phyloP scores from a whole-genome alignment of 495 filamentous ascomycete species.

The Peziza echinospora region DNA sequence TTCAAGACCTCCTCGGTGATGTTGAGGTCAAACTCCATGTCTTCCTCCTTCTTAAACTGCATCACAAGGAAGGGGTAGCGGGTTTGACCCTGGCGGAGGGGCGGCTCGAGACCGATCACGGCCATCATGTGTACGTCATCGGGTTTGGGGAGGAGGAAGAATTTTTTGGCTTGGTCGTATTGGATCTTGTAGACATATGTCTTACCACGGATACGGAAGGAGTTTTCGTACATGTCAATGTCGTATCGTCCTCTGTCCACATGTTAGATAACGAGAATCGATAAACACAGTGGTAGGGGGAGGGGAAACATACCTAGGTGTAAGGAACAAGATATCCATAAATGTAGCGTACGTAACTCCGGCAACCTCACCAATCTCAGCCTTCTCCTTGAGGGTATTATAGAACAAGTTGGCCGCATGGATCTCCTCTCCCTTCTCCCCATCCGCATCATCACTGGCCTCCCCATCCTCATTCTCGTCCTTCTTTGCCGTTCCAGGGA shows the following conservation, averaged over 20 bases:
- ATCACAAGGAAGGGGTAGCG: constrained; percentile 97
- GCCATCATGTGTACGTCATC: constrained; percentile 91
- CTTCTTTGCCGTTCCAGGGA: constrained; percentile 72
- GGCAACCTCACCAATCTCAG: constrained; percentile 95
- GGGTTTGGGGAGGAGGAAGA: constrained; percentile 92
- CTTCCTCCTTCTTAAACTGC: constrained; percentile 96
- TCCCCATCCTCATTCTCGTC: constrained; percentile 56
- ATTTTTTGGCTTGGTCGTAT: constrained; percentile 93
- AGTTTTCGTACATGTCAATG: constrained; percentile 98
- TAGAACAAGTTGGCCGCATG: constrained; percentile 92
- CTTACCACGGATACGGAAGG: constrained; percentile 92
- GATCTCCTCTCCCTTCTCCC: constrained; percentile 57
- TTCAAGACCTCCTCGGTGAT: constrained; percentile 76
- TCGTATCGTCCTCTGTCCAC: constrained; percentile 79
- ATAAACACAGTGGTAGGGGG: neutral
- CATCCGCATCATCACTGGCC: constrained; percentile 44
- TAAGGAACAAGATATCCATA: constrained; percentile 89
- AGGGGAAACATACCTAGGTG: constrained; percentile 54
- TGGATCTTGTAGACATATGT: constrained; percentile 99
- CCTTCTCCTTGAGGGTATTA: constrained; percentile 93
- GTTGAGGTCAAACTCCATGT: constrained; percentile 89
- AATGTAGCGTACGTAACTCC: constrained; percentile 96
- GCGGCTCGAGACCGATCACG: constrained; percentile 85
- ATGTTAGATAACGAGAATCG: constrained; percentile 23
- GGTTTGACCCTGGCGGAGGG: constrained; percentile 90